Conservation (phyloP, 75 land plant genomes). For the Cryptomeria japonica region DNA sequence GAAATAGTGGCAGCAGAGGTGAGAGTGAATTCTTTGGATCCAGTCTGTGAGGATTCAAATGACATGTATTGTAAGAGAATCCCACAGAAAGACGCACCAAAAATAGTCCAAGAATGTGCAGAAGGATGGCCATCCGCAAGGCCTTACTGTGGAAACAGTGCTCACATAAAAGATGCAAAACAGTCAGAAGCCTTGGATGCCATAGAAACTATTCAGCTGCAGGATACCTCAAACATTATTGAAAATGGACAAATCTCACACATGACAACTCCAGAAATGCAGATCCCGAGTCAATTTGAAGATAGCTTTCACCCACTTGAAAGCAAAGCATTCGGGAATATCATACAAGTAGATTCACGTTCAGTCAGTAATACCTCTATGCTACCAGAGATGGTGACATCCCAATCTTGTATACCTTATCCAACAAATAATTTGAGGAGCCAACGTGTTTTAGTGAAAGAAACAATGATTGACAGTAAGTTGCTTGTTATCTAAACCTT, state of each 20-base stretch:
- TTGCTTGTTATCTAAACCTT: neutral
- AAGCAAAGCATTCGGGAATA: neutral
- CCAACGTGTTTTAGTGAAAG: neutral
- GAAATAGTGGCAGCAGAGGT: neutral
- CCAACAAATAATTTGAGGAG: constrained; percentile 2
- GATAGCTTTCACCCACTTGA: neutral
- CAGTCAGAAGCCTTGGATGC: neutral
- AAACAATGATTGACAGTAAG: neutral
- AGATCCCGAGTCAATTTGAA: neutral
- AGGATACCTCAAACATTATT: neutral
- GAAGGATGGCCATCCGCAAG: neutral
- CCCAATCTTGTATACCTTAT: neutral
- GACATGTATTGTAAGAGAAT: neutral
- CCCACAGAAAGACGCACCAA: neutral
- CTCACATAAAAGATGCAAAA: too few relatives aligned
- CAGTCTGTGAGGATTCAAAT: neutral
- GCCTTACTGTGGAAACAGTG: neutral
- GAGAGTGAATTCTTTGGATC: neutral
- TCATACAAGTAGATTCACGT: neutral
- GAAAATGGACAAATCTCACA: neutral
- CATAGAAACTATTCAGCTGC: neutral
- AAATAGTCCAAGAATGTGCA: too few relatives aligned
- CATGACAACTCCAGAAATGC: too few relatives aligned
- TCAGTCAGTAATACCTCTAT: neutral
- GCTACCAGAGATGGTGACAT: neutral